Base-by-base conservation (phyloP, 768 basidiomycete species). In the Pulveroboletus sp. region DNA sequence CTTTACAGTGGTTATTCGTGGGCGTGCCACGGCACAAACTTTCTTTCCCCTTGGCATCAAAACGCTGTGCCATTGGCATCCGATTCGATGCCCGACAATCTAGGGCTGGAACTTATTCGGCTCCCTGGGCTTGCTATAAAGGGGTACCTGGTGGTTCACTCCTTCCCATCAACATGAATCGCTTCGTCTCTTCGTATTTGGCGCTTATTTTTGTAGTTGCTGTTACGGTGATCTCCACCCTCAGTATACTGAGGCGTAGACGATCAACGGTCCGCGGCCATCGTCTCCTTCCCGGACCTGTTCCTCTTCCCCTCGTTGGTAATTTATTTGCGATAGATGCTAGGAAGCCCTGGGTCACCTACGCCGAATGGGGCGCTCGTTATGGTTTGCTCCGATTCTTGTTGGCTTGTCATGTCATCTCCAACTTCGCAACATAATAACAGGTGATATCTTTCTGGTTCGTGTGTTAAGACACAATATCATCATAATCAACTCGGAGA, bases 401-500 rank as follows among this genome's bases (percentile, higher is more conserved):
- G 14, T 17, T 14, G 6, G 9, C 20, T 14, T 17, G 7, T 6
- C 19, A 6, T 42, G 20, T 3, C 22, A 13, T 10, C 6, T 31
- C 5, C 6, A 31, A 14, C 31, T 8, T 14, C 16, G 9, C 36
- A 14, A 3, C 11, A 5, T 12, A 20, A 2, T 12, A n/a, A 43
- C 29, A 62, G 60, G 60, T 5, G 49, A 53, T 23, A 47, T 62
- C 13, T 53, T 62, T n/a, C 56, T 43, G 45, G 31, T 61, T 14
- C 52, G 52, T 36, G 47, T 62, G 6, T 37, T 62, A 12, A 56
- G 46, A 22, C 54, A 59, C 40, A 51, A 59, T 22, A 53, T 58
- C 27, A 45, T 63, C 16, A 47, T 62, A 7, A 49, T 67, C 11
- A 67, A 53, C 56, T 62, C 62, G 16, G 43, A 53, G 24, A 55